Evolutionary conservation across 352 stramenopile genomes (phyloP).

Genomic region (Thraustochytrium sp.): DNA sequence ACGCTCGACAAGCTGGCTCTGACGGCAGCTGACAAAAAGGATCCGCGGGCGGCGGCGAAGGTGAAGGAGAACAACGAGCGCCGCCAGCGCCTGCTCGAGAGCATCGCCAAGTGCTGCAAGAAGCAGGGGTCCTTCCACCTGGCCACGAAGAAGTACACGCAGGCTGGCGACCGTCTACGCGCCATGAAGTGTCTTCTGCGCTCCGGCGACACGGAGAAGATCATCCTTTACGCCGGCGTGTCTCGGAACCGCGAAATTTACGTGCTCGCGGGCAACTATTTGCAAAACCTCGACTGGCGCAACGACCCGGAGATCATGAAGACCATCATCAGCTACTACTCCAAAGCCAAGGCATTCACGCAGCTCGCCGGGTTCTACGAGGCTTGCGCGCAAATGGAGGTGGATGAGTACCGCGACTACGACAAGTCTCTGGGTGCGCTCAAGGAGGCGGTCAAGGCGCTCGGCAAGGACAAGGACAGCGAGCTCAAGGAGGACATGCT

Average conservation of each 20-base stretch:
- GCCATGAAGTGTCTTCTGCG: conserved; percentile 91
- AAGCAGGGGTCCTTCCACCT: conserved; percentile 82
- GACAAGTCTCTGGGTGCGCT: conserved; percentile 80
- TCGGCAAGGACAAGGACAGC: conserved; percentile 63
- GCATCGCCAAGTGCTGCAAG: conserved; percentile 82
- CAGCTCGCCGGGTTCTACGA: conserved; percentile 84
- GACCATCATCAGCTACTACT: conserved; percentile 87
- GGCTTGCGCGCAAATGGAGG: conserved; percentile 77
- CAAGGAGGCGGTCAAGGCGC: conserved; percentile 76
- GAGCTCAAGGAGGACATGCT: conserved; percentile 65
- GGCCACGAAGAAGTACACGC: conserved; percentile 90
- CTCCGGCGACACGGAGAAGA: conserved; percentile 86
- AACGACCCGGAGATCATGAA: conserved; percentile 81
- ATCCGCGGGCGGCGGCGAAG: conserved; percentile 52
- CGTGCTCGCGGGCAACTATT: conserved; percentile 86
- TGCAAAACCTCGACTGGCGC: conserved; percentile 88
- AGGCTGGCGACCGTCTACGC: conserved; percentile 79
- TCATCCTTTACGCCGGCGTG: conserved; percentile 87
- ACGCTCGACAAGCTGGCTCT: conserved; percentile 65
- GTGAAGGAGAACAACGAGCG: conserved; percentile 53
- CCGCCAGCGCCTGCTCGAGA: conserved; percentile 72
- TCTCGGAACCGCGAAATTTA: conserved; percentile 86
- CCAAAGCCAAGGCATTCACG: conserved; percentile 81
- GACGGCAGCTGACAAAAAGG: neutral
- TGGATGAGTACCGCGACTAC: conserved; percentile 89